Evolutionary conservation across 768 basidiomycete genomes (phyloP), one percentile per base, ranked within the genome.

Genomic region (Boletus fagicola): DNA sequence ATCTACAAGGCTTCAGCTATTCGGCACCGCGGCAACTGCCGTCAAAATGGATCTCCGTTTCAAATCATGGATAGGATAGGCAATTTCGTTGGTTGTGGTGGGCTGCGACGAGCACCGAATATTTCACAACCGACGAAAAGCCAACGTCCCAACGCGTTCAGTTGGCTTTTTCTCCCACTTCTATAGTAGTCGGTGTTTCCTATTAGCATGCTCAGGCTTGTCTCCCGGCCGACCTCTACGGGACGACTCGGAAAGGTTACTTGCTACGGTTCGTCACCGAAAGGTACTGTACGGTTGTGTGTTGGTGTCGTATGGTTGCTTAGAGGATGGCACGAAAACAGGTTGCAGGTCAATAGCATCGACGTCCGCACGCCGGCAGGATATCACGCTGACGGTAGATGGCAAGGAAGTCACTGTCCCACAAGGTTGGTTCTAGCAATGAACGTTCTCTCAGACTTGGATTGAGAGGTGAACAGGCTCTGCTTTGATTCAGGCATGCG

Each of bases 341-440:
- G 88, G 78, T 66, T 80, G 79, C 59, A 78, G 87, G 58, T 77
- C 79, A 35, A 80, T 92, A 69, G 76, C 86, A 12, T 87, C 90
- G 39, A 82, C 87, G 2, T 80, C 88, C 18, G 72, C 79, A 56
- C 79, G 83, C 56, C 81, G 80, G 65, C 88, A 88, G 45, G 90
- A 93, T 63, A 88, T 98, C 64, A 96, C 94, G 33, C 77, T 98
- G 31, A 96, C 94, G 2, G 88, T 98, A 42, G 95, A 99, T 74
- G 96, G 96, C 61, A 97, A 95, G 75, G 90, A 94, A 77, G 94
- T 99, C 22, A 94, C 93, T 2, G 94, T 99, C 38, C 94, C 94
- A 28, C 94, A 96, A 78, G 96, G 95, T 91, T 57, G 54, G 86
- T 75, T 46, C 58, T 49, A n/a, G 35, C 43, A 46, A 48, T 51